Evolutionary conservation across 2,329 filamentous ascomycete genomes (phyloP), one percentile per base, ranked within the genome.

Genomic region (Colletotrichum sublineola): DNA sequence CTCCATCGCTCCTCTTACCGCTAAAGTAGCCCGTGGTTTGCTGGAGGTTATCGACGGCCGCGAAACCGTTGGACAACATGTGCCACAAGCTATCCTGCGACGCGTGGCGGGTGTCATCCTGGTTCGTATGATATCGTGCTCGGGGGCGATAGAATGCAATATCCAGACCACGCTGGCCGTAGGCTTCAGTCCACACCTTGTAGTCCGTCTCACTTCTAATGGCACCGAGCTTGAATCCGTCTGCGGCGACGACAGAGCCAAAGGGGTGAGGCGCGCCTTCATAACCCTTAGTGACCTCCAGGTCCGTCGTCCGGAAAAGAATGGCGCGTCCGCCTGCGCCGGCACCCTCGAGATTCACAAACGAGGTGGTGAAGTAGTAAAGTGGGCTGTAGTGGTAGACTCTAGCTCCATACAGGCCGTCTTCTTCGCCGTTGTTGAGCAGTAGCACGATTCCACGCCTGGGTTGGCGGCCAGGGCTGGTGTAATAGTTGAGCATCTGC

Each of bases 351-450:
- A 99, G 89, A 77, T 99, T 99, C 75, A 98, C 85, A 79, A 99
- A 98, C 0, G 94, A 94, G 78, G 95, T 93, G 12, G 94, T 89
- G 68, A 97, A 93, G 64, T 90, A 90, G 14, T 94, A 90, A 74
- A 97, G 86, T 0, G 95, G 93, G 79, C 95, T 94, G 75, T 94
- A 91, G 38, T 93, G 91, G 78, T 97, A 98, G 7, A 93, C 95
- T 73, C 90, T 89, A 8, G 96, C 95, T 1, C 96, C 96, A 75
- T 97, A 94, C 14, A 98, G 85, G 46, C 91, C 96, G 78, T 98
- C 96, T 80, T 99, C 96, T 79, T 99, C 96, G 46, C 93, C 96
- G 78, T 98, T 98, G 86, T 99, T 99, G 79, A 98, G 88, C 38
- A 98, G 87, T 12, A 94, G 87, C 18, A 98, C 89, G 55, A 99